phyloP scores from a whole-genome alignment of 176 grass and related monocot species.

The Secale cereale region DNA sequence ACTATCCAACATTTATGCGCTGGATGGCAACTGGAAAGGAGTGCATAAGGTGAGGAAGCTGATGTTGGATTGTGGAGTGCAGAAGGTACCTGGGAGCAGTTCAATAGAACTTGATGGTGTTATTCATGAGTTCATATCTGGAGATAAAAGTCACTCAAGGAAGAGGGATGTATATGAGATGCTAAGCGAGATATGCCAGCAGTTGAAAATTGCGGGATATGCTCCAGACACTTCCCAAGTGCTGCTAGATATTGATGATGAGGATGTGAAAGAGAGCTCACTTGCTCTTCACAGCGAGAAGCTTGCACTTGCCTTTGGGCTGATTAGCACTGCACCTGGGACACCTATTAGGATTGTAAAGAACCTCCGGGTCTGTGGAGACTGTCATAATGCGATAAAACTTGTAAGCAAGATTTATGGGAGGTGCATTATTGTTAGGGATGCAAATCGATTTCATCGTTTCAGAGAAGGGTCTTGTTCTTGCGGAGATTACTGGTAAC shows the following conservation, averaged over 20 bases:
- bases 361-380: constrained; percentile 61
- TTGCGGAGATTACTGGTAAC: constrained; percentile 70
- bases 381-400: constrained; percentile 67
- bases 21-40: constrained; percentile 59
- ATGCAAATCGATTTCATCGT: constrained; percentile 61
- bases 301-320: constrained; percentile 67
- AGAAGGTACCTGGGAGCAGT: constrained; percentile 63
- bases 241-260: constrained; percentile 63
- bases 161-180: constrained; percentile 52
- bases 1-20: constrained; percentile 70
- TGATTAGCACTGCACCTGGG: constrained; percentile 42
- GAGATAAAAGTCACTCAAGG: constrained; percentile 53
- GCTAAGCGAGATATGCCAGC: constrained; percentile 46
- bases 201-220: constrained; percentile 51
- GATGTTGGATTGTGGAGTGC: constrained; percentile 48
- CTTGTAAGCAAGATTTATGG: constrained; percentile 65
- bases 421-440: constrained; percentile 61
- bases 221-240: constrained; percentile 52
- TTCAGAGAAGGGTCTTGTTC: constrained; percentile 67
- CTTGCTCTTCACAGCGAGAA: constrained; percentile 69
- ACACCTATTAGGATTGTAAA: constrained; percentile 62
- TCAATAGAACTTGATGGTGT: constrained; percentile 58
- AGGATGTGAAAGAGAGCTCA: constrained; percentile 60
- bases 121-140: constrained; percentile 68
- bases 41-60: constrained; percentile 56